Conservation (phyloP, 108 stramenopile species). For the Aurantiochytrium sp. region DNA sequence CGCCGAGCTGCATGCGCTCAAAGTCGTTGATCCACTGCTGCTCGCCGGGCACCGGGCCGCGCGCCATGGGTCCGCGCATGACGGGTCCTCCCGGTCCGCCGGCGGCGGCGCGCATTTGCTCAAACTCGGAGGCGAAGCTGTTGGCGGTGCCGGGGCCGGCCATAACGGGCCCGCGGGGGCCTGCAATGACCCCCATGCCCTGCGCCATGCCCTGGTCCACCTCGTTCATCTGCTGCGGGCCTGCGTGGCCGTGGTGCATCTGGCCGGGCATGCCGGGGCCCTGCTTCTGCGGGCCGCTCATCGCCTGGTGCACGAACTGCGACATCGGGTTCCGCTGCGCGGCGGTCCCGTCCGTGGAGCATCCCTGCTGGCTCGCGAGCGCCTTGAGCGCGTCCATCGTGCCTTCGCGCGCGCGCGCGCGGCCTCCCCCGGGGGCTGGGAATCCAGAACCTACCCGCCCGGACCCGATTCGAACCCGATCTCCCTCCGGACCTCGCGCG, state of each 20-base stretch:
- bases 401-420: background rate
- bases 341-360: slow-evolving; percentile 46
- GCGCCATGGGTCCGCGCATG: slow-evolving; percentile 31
- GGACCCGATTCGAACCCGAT: too few species aligned
- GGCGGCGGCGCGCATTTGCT: background rate
- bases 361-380: slow-evolving; percentile 43
- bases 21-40: slow-evolving; percentile 18
- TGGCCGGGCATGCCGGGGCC: slow-evolving; percentile 20
- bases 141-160: background rate
- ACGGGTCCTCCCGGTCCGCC: background rate
- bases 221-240: background rate
- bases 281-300: background rate
- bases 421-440: too few species aligned
- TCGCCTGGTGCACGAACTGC: slow-evolving; percentile 33
- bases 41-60: background rate
- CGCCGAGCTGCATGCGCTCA: slow-evolving; percentile 25
- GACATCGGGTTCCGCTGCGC: slow-evolving; percentile 45
- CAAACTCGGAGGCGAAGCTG: slow-evolving; percentile 4
- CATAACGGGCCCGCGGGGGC: slow-evolving; percentile 7
- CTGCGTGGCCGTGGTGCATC: slow-evolving; percentile 40
- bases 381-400: slow-evolving; percentile 45
- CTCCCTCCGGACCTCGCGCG: too few species aligned
- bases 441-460: too few species aligned
- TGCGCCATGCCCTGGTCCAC: slow-evolving; percentile 5
- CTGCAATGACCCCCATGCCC: background rate